These are phyloP conservation scores for Fusarium buxicola DNA, from an alignment of 2,329 filamentous ascomycete species.

Conservation along the genomic window DNA sequence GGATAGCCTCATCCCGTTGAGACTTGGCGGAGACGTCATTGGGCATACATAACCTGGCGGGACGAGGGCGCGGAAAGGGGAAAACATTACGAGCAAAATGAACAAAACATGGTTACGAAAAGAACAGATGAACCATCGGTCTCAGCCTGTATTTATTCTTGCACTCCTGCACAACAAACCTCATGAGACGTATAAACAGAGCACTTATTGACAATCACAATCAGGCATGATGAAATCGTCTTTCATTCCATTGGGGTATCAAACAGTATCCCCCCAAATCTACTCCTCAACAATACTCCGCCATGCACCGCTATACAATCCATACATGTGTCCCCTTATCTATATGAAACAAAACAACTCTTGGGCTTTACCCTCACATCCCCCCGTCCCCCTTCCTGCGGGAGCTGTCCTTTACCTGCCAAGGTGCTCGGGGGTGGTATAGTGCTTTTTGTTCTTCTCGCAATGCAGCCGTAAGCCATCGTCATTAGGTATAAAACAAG, in stretches of 20 bases:
- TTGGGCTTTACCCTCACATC: slow-evolving; percentile 23
- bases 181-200: slow-evolving; percentile 3
- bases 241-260: slow-evolving; percentile 46
- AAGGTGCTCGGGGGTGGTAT: slow-evolving; percentile 25
- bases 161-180: neutral
- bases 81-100: slow-evolving; percentile 1
- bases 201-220: neutral
- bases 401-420: slow-evolving; percentile 11
- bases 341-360: slow-evolving; percentile 39
- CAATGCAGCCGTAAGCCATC: slow-evolving; percentile 48
- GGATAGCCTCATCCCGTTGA: slow-evolving; percentile 1
- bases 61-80: neutral
- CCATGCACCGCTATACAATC: too few relatives aligned
- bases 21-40: neutral
- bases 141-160: slow-evolving; percentile 8
- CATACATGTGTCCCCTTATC: slow-evolving; percentile 40
- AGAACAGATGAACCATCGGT: slow-evolving; percentile 6
- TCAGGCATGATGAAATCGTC: slow-evolving; percentile 22
- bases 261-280: slow-evolving; percentile 37
- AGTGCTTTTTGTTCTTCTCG: slow-evolving; percentile 42
- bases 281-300: slow-evolving; percentile 39
- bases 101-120: slow-evolving; percentile 2
- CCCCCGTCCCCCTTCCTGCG: slow-evolving; percentile 15
- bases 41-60: neutral
- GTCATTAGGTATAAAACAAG: slow-evolving; percentile 46